Evolutionary conservation across 2,329 filamentous ascomycete genomes (phyloP).

Genomic region (Bisporella sp.): DNA sequence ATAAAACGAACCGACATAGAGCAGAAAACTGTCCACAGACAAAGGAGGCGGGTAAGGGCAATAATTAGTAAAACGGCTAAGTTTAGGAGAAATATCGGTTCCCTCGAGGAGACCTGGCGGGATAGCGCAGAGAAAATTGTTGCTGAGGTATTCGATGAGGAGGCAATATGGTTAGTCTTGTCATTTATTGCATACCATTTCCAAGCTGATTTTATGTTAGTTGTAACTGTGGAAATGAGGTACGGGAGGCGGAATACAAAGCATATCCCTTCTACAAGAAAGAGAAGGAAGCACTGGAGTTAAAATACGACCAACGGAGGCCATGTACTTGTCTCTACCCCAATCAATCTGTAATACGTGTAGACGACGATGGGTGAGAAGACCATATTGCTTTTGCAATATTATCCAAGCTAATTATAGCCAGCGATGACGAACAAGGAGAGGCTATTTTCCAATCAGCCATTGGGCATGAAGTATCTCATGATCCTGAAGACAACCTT

Average conservation of each 20-base stretch:
- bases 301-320: not conserved
- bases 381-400: not conserved
- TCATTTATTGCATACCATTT: not conserved
- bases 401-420: not conserved
- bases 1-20: not conserved
- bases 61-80: not conserved
- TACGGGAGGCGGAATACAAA: not conserved
- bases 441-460: not conserved
- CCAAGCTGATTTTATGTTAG: not conserved
- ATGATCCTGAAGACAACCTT: not conserved
- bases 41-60: not conserved
- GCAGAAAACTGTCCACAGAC: not conserved
- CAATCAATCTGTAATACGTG: not conserved
- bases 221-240: not conserved
- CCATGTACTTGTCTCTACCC: not conserved
- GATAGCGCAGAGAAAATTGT: not conserved
- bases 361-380: not conserved
- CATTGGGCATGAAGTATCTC: too few relatives aligned
- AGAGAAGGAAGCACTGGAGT: not conserved
- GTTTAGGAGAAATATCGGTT: not conserved
- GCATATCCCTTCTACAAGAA: not conserved
- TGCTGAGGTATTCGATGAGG: not conserved
- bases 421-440: not conserved
- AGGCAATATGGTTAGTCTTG: not conserved
- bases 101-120: not conserved